Evolutionary conservation across 352 stramenopile species (phyloP).

Genomic region (Vaucheria bursata): DNA sequence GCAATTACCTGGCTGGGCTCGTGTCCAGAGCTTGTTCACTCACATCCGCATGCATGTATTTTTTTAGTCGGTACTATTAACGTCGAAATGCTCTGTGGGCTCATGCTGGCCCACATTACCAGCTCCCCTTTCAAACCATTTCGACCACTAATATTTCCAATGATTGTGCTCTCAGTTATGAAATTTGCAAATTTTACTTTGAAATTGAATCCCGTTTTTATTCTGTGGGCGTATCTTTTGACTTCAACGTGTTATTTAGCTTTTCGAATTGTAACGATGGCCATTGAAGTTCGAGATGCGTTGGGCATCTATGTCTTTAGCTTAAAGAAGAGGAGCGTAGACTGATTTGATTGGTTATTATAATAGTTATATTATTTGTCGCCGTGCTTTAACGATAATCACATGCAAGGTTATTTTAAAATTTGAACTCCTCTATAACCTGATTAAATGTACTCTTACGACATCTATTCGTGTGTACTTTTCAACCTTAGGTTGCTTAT

Average conservation of each 20-base stretch:
- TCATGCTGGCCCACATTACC: constrained; percentile 5
- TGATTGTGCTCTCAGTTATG: neutral
- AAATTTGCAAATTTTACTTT: neutral
- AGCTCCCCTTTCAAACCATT: neutral
- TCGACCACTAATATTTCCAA: neutral
- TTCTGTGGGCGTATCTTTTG: neutral
- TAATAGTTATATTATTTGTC: too few species aligned
- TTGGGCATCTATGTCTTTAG: constrained; percentile 10
- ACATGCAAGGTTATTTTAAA: too few species aligned
- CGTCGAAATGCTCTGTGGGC: neutral
- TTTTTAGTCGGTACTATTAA: constrained; percentile 3
- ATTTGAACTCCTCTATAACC: too few species aligned
- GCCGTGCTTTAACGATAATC: too few species aligned
- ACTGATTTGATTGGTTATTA: too few species aligned
- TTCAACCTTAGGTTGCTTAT: too few species aligned
- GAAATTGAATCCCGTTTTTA: neutral
- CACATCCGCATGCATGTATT: neutral
- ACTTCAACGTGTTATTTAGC: neutral
- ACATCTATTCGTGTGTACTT: too few species aligned
- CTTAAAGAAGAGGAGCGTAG: neutral
- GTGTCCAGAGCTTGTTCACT: neutral
- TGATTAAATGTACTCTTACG: too few species aligned
- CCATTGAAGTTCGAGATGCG: neutral
- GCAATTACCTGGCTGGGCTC: neutral
- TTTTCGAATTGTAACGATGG: neutral